Base-by-base conservation (phyloP, 1,284 basidiomycete species). In the Cryptococcus sp. region DNA sequence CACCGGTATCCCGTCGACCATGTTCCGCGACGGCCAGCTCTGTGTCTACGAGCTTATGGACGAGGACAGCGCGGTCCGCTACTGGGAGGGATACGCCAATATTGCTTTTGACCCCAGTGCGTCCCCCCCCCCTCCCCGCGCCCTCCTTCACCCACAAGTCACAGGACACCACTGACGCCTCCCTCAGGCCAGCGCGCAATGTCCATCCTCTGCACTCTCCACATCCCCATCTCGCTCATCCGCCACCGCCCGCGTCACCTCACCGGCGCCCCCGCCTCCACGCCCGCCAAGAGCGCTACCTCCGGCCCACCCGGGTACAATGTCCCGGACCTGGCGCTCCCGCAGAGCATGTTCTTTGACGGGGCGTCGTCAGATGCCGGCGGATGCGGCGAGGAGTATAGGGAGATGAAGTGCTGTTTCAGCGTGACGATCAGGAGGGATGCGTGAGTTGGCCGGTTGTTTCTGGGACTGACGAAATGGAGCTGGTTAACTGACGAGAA, bases 11-110 rank as follows among this genome's bases (percentile, higher is more conserved):
- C 65, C 68, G 15, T 65, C 70, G 28, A 57, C 63, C 38, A 68
- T 61, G 57, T 63, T 72, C 50, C 61, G 71, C 46, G 64, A 59
- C 80, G 95, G 95, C 1, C 86, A 91, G 50, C 77, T 97, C 46
- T 96, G 93, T 68, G 97, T 99, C 54, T 98, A 98, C 78, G 95
- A 98, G 75, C 82, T 98, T 53, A 94, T 95, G 91, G 88, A 90
- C 2, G 90, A 95, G 74, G 94, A 97, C 73, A 89, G 87, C 5
- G 92, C 93, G 2, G 93, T 97, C 23, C 94, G 97, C 74, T 98
- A 96, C 72, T 98, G 88, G 91, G 89, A 66, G 53, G 81, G 71
- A 85, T 96, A 95, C 65, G 91, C 91, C 53, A 88, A 92, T 63
- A 90, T 96, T 58, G 93, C 91, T 0, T 96, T 98, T 66, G 92